Evolutionary conservation across 2,329 filamentous ascomycete species (phyloP).

Genomic region (Penicillium sp.): DNA sequence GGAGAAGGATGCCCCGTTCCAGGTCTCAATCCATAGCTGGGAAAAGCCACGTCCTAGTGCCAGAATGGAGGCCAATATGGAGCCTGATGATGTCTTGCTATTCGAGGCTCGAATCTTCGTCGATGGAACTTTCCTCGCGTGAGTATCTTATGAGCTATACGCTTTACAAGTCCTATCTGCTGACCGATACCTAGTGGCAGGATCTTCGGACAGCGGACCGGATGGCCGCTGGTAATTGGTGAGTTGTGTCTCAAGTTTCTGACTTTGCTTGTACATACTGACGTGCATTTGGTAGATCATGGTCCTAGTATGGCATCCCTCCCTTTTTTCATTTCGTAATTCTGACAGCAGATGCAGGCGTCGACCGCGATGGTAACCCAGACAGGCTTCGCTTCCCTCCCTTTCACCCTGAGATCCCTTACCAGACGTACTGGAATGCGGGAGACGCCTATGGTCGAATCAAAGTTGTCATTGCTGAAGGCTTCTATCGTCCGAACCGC

Average conservation of each 20-base stretch:
- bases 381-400: constrained; percentile 66
- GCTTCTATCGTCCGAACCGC: constrained; percentile 54
- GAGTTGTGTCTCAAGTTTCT: constrained; percentile 19
- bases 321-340: constrained; percentile 30
- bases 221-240: constrained; percentile 55
- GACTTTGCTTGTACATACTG: not conserved
- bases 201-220: constrained; percentile 50
- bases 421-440: constrained; percentile 67
- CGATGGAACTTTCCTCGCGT: constrained; percentile 64
- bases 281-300: constrained; percentile 27
- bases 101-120: constrained; percentile 66
- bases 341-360: constrained; percentile 23
- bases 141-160: constrained; percentile 26
- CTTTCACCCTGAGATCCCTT: constrained; percentile 66
- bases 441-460: constrained; percentile 69
- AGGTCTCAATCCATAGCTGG: constrained; percentile 74
- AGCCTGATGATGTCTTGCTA: constrained; percentile 53
- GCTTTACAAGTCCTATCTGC: not conserved
- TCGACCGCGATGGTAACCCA: constrained; percentile 56
- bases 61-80: constrained; percentile 54
- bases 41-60: constrained; percentile 58
- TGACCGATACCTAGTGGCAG: constrained; percentile 47
- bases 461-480: constrained; percentile 71
- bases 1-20: constrained; percentile 56
- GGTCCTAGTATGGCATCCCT: constrained; percentile 31